Conservation (phyloP, 2,329 filamentous ascomycete genomes). For the Fusarium sp. region DNA sequence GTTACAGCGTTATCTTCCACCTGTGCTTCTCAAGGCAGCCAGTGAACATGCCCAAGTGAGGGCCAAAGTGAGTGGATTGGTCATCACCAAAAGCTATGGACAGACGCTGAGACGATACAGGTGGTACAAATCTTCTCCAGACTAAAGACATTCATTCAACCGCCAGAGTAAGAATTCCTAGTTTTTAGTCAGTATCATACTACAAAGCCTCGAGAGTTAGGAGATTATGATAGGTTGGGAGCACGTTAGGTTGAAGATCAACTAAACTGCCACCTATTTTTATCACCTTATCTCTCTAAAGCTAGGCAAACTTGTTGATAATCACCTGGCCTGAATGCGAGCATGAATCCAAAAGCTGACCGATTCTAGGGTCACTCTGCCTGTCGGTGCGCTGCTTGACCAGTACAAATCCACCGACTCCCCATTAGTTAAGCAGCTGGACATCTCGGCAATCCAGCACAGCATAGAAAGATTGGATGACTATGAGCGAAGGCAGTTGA, state of each 20-base stretch:
- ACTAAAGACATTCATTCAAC: slow-evolving; percentile 64
- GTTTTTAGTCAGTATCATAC: not conserved
- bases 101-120: slow-evolving; percentile 43
- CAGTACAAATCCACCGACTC: slow-evolving; percentile 85
- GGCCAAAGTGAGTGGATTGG: slow-evolving; percentile 66
- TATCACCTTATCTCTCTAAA: too few relatives aligned
- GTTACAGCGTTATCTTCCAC: slow-evolving; percentile 80
- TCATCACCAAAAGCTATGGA: not conserved
- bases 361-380: slow-evolving; percentile 71
- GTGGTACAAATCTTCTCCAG: slow-evolving; percentile 61
- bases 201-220: too few relatives aligned
- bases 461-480: slow-evolving; percentile 65
- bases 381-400: slow-evolving; percentile 82
- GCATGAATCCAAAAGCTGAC: slow-evolving; percentile 12
- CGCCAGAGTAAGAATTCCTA: slow-evolving; percentile 50
- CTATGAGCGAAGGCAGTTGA: slow-evolving; percentile 72
- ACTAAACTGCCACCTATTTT: too few relatives aligned
- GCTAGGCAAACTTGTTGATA: too few relatives aligned
- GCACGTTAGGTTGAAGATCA: too few relatives aligned
- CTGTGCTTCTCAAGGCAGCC: slow-evolving; percentile 84
- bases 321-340: too few relatives aligned
- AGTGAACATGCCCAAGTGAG: slow-evolving; percentile 84
- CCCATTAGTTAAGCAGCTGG: slow-evolving; percentile 83
- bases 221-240: too few relatives aligned
- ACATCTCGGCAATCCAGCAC: slow-evolving; percentile 88